Base-by-base conservation (phyloP, 2,329 filamentous ascomycete genomes). In the Cladorrhinum sp. region DNA sequence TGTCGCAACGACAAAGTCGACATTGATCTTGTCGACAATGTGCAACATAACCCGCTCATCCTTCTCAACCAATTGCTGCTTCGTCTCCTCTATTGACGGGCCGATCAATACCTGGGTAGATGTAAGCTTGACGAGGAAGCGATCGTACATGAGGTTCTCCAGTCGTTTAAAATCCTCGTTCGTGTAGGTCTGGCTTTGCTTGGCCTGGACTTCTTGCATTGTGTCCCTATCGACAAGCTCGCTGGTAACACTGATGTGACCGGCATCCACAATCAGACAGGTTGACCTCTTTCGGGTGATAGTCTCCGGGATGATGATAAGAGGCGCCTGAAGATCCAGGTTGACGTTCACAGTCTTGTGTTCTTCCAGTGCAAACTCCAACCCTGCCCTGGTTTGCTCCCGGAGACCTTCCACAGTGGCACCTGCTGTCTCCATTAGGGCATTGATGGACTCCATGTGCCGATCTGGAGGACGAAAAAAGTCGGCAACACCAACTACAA, bases 261-360 rank as follows among this genome's bases (percentile, higher is more conserved):
- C 95, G 45, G 95, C 95, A 77, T 99, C 95, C 1, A 99, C 77
- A 66, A 99, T 97, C 62, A 99, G 80, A 70, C 95, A 99, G 3
- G 92, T 90, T 0, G 91, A 92, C 63, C 85, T 88, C 69, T 88
- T 81, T 22, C 87, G 85, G 0, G 89, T 93, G 60, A 99, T 95
- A 69, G 90, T 96, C 71, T 98, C 92, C 0, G 95, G 95, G 9
- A 99, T 86, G 65, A 99, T 98, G 66, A 99, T 96, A 1, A 99
- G 84, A 36, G 95, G 95, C 0, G 95, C 95, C 72, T 97, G 93
- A 12, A 99, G 85, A 73, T 99, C 95, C 49, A 99, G 81, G 68
- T 98, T 92, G 13, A 93, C 93, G 69, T 99, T 96, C 72, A 99
- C 89, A 1, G 95, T 98, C 79, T 96, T 98, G 80, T 99, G 95